Conservation (phyloP, 1,284 basidiomycete species). For the Lentinula novae-zelandiae region DNA sequence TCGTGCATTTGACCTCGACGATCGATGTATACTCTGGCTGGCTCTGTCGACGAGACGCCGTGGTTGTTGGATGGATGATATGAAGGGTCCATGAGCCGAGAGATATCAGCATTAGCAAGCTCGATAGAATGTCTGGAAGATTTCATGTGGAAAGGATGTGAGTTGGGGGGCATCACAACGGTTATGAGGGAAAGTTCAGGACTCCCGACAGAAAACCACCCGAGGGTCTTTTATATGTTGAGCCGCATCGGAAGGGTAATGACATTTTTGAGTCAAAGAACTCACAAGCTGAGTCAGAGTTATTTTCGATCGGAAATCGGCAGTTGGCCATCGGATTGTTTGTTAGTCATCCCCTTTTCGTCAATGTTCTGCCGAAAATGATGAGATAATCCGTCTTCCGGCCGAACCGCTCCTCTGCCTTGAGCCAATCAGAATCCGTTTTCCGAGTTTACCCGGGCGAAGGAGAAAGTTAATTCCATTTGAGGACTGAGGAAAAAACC, state of each 20-base stretch:
- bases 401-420: background rate
- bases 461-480: background rate
- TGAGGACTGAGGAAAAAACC: background rate
- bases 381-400: background rate
- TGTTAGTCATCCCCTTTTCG: background rate
- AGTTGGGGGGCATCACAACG: background rate
- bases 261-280: background rate
- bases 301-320: conserved; percentile 1
- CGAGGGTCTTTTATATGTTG: background rate
- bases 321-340: background rate
- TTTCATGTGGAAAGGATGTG: conserved; percentile 1
- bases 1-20: conserved; percentile 1
- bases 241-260: background rate
- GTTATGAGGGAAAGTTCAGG: background rate
- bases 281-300: conserved; percentile 2
- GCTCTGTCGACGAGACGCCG: background rate
- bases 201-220: background rate
- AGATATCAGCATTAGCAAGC: background rate
- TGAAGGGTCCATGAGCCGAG: conserved; percentile 2
- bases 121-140: background rate
- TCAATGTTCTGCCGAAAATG: background rate
- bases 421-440: background rate
- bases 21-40: background rate
- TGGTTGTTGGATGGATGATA: background rate
- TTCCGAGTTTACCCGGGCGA: too few relatives aligned